These are phyloP conservation scores for Saturnispora saitoi DNA, from an alignment of 805 yeast genomes.

Conservation along the genomic window DNA sequence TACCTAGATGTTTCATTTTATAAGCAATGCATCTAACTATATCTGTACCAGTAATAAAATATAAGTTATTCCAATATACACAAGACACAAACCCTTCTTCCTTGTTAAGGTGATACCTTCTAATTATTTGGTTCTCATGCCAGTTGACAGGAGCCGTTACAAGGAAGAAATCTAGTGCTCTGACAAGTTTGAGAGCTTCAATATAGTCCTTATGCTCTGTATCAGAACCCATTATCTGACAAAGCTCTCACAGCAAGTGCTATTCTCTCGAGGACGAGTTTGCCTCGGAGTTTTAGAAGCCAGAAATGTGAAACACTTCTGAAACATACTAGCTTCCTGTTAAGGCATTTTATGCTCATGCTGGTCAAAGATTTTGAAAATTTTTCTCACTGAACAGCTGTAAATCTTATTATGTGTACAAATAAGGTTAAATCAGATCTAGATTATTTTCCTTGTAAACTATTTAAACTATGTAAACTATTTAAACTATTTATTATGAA, in stretches of 20 bases:
- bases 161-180: constrained; percentile 75
- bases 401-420: not conserved
- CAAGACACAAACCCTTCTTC: constrained; percentile 92
- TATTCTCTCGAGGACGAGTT: not conserved
- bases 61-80: constrained; percentile 83
- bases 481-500: too few relatives aligned
- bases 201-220: constrained; percentile 2
- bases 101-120: constrained; percentile 76
- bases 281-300: constrained; percentile 1
- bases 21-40: constrained; percentile 87
- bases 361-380: not conserved
- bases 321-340: not conserved
- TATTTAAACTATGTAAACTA: not conserved
- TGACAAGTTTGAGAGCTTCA: constrained; percentile 56
- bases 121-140: constrained; percentile 79
- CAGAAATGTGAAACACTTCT: constrained; percentile 4
- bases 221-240: not conserved
- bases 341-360: not conserved
- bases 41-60: constrained; percentile 91
- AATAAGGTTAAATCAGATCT: not conserved
- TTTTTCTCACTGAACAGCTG: not conserved
- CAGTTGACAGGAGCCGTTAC: constrained; percentile 94
- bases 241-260: not conserved
- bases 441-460: not conserved
- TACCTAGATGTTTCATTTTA: constrained; percentile 83